Evolutionary conservation across 2,329 filamentous ascomycete species (phyloP), one percentile per base, ranked within the genome.

Genomic region (Emmonsia crescens): DNA sequence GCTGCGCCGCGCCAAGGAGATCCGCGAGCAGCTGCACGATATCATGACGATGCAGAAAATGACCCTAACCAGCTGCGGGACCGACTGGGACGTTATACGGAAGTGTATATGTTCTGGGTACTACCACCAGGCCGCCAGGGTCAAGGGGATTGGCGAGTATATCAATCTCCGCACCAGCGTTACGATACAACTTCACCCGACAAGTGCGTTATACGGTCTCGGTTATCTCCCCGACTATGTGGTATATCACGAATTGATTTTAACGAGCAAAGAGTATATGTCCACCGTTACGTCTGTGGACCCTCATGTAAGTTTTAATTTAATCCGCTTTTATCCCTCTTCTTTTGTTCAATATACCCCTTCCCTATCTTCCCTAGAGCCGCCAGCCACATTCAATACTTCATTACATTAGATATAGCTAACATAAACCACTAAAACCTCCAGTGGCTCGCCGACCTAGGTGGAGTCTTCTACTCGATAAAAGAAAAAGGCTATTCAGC

Each of bases 221-320:
- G 94, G 94, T 3, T 95, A 96, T 74, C 84, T 96, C 29, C 94
- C 95, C 1, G 94, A 99, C 72, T 97, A 97, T 71, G 91, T 99
- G 59, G 86, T 99, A 49, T 99, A 99, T 76, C 94, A 99, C 79
- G 94, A 99, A 75, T 84, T 99, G 62, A 96, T 99, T 68, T 84
- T 99, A 64, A 99, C 94, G 0, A 90, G 87, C 62, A 96, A 96
- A 73, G 94, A 97, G 73, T 99, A 97, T 78, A 96, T 99, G 86
- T 95, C 90, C 2, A 96, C 91, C 4, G 94, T 99, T 10, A 99
- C 94, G 4, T 85, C 91, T 0, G 94, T 99, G 1, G 94, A 99
- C 73, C 93, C 94, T 59, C 91, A 95, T 72, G 76, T 78, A 75
- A 74, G 76, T 72, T 49, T 51, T 59, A 48, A 36, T 46, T 51